phyloP scores from a whole-genome alignment of 768 basidiomycete species.

The Dioszegia crocea region DNA sequence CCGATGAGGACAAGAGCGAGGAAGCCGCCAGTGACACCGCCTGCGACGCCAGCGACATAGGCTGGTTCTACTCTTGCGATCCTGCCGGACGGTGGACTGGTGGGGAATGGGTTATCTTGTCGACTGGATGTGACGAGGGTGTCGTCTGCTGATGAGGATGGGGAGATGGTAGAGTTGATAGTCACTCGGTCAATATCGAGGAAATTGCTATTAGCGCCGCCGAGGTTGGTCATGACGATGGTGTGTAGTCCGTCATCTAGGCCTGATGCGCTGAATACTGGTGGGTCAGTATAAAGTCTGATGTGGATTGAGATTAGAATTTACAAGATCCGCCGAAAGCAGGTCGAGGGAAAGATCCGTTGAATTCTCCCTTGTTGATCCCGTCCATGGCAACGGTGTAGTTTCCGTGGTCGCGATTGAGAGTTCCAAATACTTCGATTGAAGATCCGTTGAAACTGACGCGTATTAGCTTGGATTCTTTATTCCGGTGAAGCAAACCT shows the following conservation, averaged over 20 bases:
- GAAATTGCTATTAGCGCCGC: neutral
- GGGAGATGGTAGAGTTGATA: conserved; percentile 20
- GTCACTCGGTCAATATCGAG: conserved; percentile 26
- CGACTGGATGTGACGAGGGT: too few species aligned
- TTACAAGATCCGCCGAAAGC: neutral
- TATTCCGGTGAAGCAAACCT: conserved; percentile 18
- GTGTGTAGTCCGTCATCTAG: conserved; percentile 1
- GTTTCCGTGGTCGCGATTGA: neutral
- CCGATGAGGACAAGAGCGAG: conserved; percentile 31
- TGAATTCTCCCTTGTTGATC: neutral
- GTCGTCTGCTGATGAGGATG: neutral
- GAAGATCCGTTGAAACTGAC: conserved; percentile 9
- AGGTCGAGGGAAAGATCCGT: neutral
- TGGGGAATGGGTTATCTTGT: too few species aligned
- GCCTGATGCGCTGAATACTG: conserved; percentile 6
- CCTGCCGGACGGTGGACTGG: too few species aligned
- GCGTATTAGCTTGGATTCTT: too few species aligned
- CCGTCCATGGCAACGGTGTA: neutral
- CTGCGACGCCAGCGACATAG: conserved; percentile 30
- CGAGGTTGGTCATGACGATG: neutral
- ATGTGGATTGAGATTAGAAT: neutral
- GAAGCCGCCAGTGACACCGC: conserved; percentile 36
- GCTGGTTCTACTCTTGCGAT: too few species aligned
- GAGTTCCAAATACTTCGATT: neutral
- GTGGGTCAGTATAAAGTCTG: too few species aligned